Conservation (phyloP, 164 flowering plant species). For the Kalanchoe fedtschenkoi region DNA sequence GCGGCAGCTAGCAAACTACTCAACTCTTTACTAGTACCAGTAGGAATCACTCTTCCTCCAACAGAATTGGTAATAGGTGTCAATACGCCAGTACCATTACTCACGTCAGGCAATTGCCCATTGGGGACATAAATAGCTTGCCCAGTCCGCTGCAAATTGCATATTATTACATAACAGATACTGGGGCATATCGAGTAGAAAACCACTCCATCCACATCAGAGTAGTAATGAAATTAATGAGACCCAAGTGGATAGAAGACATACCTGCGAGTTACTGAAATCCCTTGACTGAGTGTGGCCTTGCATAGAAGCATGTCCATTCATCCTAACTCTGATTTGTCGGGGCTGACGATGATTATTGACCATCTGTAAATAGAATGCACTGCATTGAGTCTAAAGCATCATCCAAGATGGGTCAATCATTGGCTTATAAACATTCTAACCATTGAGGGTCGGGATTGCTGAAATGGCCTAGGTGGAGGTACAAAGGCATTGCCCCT, state of each 20-base stretch:
- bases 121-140: slow-evolving; percentile 40
- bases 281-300: slow-evolving; percentile 35
- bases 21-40: slow-evolving; percentile 35
- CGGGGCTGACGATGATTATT: slow-evolving; percentile 36
- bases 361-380: slow-evolving; percentile 31
- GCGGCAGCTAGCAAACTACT: slow-evolving; percentile 70
- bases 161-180: background rate
- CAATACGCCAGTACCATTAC: slow-evolving; percentile 26
- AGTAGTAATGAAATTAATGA: background rate
- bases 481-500: slow-evolving; percentile 42
- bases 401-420: background rate
- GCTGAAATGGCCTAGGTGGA: slow-evolving; percentile 44
- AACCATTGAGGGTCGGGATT: slow-evolving; percentile 34
- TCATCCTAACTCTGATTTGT: slow-evolving; percentile 56
- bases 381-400: background rate
- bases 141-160: slow-evolving; percentile 22
- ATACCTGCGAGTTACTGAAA: slow-evolving; percentile 49
- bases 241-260: background rate
- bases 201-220: background rate
- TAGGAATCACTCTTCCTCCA: slow-evolving; percentile 24
- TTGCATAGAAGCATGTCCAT: slow-evolving; percentile 33
- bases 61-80: slow-evolving; percentile 21
- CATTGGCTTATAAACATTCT: slow-evolving; percentile 1
- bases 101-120: slow-evolving; percentile 31
- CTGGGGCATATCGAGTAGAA: background rate